Percentiles rank a stretch among this genome's conserved stretches.
phyloP scores from a whole-genome alignment of 495 filamentous ascomycete genomes.

The Aspergillus wentii region DNA sequence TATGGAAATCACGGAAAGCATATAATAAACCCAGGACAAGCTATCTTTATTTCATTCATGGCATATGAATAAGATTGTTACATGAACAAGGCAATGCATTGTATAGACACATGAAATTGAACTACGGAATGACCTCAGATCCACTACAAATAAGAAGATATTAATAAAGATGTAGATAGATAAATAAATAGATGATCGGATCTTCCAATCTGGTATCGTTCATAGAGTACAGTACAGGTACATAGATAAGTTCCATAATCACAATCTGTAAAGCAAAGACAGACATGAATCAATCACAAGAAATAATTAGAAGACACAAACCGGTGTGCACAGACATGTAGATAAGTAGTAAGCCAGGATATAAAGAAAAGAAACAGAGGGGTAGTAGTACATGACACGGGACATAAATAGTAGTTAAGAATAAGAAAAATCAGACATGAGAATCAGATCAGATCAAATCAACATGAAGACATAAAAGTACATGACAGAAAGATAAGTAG shows the following conservation, averaged over 20 bases:
- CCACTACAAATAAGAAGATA: not conserved
- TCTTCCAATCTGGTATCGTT: not conserved
- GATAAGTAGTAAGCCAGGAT: slow-evolving; percentile 1
- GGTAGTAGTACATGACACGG: slow-evolving; percentile 12
- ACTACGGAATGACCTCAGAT: no score
- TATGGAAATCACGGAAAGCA: no score
- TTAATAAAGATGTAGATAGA: not conserved
- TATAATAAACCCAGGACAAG: no score
- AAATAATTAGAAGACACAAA: not conserved
- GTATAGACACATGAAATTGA: no score
- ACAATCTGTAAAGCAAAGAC: not conserved
- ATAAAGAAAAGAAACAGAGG: slow-evolving; percentile 5
- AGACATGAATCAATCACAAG: slow-evolving; percentile 2
- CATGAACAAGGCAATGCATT: no score
- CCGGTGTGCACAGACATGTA: slow-evolving; percentile 9
- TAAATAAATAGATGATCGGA: not conserved
- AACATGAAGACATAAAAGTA: no score
- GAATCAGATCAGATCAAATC: no score
- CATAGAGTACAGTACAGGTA: not conserved
- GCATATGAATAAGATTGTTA: no score
- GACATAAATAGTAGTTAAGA: no score
- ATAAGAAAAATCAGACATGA: no score
- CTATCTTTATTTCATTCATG: no score
- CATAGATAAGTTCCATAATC: not conserved
- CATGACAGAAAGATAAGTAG: slow-evolving; percentile 5